Evolutionary conservation across 257 asterid genomes (phyloP).

Genomic region (Nemophila menziesii): DNA sequence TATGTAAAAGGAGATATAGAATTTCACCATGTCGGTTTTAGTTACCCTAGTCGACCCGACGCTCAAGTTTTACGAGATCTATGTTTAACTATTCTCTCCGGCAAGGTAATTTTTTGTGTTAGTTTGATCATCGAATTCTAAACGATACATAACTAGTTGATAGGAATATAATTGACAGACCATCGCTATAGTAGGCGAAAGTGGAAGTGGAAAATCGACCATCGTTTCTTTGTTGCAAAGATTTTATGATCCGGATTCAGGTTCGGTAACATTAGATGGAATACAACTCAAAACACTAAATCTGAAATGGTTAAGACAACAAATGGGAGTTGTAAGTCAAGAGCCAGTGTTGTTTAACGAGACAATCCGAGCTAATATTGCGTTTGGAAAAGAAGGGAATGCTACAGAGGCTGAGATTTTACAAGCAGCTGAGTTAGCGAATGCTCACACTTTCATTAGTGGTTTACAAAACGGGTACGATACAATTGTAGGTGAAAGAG

Average conservation of each 20-base stretch:
- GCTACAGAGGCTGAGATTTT: constrained; percentile 15
- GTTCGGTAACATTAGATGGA: constrained; percentile 15
- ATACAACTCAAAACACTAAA: constrained; percentile 7
- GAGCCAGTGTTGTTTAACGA: constrained; percentile 14
- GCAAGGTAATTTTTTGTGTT: constrained; percentile 27
- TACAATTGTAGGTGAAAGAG: constrained; percentile 16
- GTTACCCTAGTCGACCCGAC: constrained; percentile 55
- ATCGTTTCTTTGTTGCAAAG: constrained; percentile 22
- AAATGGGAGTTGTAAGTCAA: constrained; percentile 16
- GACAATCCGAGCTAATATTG: constrained; percentile 14
- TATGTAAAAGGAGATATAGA: constrained; percentile 44
- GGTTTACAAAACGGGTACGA: constrained; percentile 16
- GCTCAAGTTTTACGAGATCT: constrained; percentile 41
- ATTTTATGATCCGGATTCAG: constrained; percentile 15
- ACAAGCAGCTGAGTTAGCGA: constrained; percentile 15
- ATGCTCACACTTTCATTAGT: constrained; percentile 15
- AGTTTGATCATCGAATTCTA: too few species aligned
- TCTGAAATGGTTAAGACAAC: constrained; percentile 14
- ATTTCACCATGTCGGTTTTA: constrained; percentile 41
- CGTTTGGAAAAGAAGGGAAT: constrained; percentile 15
- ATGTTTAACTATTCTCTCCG: constrained; percentile 35
- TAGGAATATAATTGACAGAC: constrained; percentile 8
- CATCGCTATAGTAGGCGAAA: constrained; percentile 32
- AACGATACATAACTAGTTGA: neutral
- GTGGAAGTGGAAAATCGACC: constrained; percentile 33